Evolutionary conservation across 2,329 filamentous ascomycete genomes (phyloP), one percentile per base, ranked within the genome.

Genomic region (Biscogniauxia marginata): DNA sequence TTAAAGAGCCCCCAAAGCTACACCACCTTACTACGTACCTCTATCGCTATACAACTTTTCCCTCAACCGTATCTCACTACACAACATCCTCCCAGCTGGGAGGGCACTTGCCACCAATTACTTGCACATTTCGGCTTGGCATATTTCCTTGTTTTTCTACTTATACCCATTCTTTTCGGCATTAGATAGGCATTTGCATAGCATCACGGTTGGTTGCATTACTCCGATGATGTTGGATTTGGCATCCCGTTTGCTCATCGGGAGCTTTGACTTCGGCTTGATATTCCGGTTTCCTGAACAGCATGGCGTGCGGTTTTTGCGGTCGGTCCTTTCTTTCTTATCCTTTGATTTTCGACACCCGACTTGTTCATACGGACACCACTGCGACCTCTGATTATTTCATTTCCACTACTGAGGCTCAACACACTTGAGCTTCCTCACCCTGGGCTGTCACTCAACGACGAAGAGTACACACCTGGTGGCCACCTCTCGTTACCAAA

Each of bases 181-280:
- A 65, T 66, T 67, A 67, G 66, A 68, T 61, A 66, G 57, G 64
- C 65, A 69, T 69, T 66, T 63, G 66, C 68, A 69, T 68, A 69
- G 63, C 62, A 67, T 65, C 52, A 60, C 62, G 62, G 63, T 59
- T 53, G 61, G 60, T 62, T 65, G 63, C 68, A 69, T 67, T 62
- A 63, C 64, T 62, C 60, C 57, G 61, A 60, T 61, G 65, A 55
- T 58, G 62, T 67, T 69, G 66, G 68, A 69, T 69, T 64, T 57
- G 63, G 65, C 59, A 69, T 69, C 65, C 64, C 52, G 64, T 63
- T 53, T 59, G 60, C 61, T 67, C 56, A 53, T 50, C 49, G 57
- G 57, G 59, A 56, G 55, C 57, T 39, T 52, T 54, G 49, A 59
- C 52, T 62, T 64, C 52, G 22, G 21, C 58, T 60, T 57, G 60